A percentile compares a stretch with the other conserved stretches of the same genome.
Conservation (phyloP, 257 asterid genomes). For the Nicotiana otophora region DNA sequence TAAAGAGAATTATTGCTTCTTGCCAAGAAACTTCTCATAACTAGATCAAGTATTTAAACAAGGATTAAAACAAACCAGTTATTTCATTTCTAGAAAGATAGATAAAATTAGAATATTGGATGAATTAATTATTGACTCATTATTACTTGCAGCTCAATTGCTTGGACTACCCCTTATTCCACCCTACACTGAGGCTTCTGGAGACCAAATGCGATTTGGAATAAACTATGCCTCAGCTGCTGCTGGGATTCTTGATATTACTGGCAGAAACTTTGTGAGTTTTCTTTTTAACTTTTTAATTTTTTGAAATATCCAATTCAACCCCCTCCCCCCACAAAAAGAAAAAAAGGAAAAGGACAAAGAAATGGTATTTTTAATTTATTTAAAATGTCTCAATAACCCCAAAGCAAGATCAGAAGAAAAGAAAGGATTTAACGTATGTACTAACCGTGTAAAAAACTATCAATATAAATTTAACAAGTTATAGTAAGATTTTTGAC, state of each 20-base stretch:
- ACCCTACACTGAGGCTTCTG: conserved; percentile 37
- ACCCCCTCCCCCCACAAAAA: too few relatives aligned
- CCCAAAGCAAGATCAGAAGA: not conserved
- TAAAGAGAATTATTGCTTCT: too few relatives aligned
- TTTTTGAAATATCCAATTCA: too few relatives aligned
- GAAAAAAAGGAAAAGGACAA: too few relatives aligned
- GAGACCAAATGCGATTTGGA: conserved; percentile 41
- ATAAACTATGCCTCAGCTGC: conserved; percentile 68
- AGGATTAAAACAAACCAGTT: too few relatives aligned
- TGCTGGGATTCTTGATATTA: conserved; percentile 63
- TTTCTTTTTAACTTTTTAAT: not conserved
- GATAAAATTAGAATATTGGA: too few relatives aligned
- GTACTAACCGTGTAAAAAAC: not conserved
- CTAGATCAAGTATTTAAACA: too few relatives aligned
- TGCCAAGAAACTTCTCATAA: too few relatives aligned
- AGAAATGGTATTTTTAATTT: too few relatives aligned
- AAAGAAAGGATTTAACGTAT: not conserved
- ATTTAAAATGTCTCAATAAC: too few relatives aligned
- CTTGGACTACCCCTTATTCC: conserved; percentile 62
- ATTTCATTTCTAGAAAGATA: too few relatives aligned
- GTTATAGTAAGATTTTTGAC: not conserved
- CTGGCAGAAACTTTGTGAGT: conserved; percentile 67
- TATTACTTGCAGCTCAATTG: conserved; percentile 43
- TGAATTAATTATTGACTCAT: not conserved
- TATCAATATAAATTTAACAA: not conserved